Percentiles rank a stretch among this genome's conserved stretches.
Evolutionary conservation across 1,284 basidiomycete genomes (phyloP).

Genomic region (Coniophora puteana): DNA sequence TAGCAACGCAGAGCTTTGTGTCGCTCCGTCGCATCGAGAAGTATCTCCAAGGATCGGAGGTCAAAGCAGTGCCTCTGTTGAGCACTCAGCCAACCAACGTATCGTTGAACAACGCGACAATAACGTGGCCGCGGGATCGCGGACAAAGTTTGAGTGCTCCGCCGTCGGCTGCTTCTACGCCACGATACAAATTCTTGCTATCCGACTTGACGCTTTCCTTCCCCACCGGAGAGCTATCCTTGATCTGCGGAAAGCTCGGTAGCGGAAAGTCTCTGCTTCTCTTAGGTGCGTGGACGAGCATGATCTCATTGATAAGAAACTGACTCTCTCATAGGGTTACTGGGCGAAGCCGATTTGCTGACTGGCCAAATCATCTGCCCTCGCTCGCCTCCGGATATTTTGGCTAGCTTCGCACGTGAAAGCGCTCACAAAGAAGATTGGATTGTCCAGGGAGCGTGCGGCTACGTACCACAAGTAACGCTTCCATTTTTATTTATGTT

Average conservation of each 20-base stretch:
- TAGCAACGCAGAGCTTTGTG: constrained; percentile 67
- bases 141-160: constrained; percentile 37
- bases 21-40: constrained; percentile 85
- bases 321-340: constrained; percentile 47
- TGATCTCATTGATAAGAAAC: too few species aligned
- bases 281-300: constrained; percentile 39
- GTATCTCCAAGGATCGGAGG: constrained; percentile 69
- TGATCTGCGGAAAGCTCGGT: constrained; percentile 82
- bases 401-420: constrained; percentile 53
- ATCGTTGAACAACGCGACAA: constrained; percentile 71
- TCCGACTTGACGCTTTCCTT: constrained; percentile 80
- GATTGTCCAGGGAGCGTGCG: constrained; percentile 75
- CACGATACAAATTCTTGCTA: constrained; percentile 75
- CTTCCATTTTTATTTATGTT: background rate
- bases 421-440: constrained; percentile 55
- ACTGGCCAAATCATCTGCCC: constrained; percentile 82
- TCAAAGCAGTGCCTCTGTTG: constrained; percentile 50
- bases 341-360: constrained; percentile 89
- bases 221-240: constrained; percentile 71
- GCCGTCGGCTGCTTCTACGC: constrained; percentile 61
- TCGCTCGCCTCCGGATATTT: constrained; percentile 78
- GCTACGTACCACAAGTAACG: constrained; percentile 85
- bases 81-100: constrained; percentile 44
- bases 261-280: constrained; percentile 86
- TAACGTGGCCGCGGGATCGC: constrained; percentile 81